phyloP scores from a whole-genome alignment of 2,329 filamentous ascomycete genomes.

The Chlorencoelia australis region DNA sequence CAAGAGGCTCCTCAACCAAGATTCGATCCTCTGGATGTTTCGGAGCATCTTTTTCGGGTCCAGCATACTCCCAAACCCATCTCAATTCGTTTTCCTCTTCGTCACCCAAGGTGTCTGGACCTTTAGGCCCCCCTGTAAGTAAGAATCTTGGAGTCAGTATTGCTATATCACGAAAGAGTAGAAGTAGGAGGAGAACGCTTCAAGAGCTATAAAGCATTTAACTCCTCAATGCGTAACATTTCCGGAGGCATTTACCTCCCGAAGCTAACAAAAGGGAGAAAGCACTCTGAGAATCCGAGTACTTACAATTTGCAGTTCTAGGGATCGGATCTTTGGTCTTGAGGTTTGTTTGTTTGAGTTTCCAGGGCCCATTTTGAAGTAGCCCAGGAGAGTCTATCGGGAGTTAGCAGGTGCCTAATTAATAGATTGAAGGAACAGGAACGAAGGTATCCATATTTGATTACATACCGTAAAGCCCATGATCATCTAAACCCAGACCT shows the following conservation, averaged over 20 bases:
- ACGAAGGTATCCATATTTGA: constrained; percentile 28
- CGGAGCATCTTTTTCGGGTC: constrained; percentile 34
- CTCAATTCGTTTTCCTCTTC: constrained; percentile 27
- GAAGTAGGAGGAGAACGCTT: too few relatives aligned
- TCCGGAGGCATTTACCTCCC: too few relatives aligned
- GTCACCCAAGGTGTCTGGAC: constrained; percentile 20
- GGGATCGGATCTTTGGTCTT: constrained; percentile 26
- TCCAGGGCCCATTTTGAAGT: constrained; percentile 17
- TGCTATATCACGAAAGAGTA: too few relatives aligned
- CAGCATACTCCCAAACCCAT: constrained; percentile 47
- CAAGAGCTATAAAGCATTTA: too few relatives aligned
- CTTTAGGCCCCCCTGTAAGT: constrained; percentile 16
- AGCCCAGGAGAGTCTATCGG: too few relatives aligned
- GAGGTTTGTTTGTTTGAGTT: constrained; percentile 15
- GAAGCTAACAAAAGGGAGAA: too few relatives aligned
- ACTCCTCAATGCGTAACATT: too few relatives aligned
- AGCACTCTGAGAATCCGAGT: too few relatives aligned
- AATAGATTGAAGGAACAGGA: too few relatives aligned
- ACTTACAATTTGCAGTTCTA: too few relatives aligned
- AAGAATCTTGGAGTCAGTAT: too few relatives aligned
- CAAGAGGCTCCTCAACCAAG: constrained; percentile 44
- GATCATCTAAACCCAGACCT: constrained; percentile 29
- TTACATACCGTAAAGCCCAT: constrained; percentile 31
- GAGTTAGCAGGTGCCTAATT: too few relatives aligned
- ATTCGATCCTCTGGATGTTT: constrained; percentile 28